Evolutionary conservation across 1,139 yeast genomes (phyloP).

Genomic region (Tardiomyces digboiensis): DNA sequence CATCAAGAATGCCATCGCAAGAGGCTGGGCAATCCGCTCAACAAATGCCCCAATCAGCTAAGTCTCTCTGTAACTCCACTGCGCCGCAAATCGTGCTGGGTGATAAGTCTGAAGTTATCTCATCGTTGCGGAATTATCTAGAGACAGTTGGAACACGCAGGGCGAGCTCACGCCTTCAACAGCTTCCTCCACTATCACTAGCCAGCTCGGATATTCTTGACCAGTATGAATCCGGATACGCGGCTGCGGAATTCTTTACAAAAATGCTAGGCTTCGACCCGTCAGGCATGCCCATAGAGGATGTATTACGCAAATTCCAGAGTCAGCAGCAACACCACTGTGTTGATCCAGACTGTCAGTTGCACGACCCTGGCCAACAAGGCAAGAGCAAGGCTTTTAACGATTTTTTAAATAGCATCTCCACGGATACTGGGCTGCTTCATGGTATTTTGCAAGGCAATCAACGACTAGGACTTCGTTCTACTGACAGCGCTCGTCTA

Average conservation of each 20-base stretch:
- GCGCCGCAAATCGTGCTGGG: no score
- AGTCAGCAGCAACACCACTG: conserved; percentile 1
- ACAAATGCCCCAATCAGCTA: no score
- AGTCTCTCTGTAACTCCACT: no score
- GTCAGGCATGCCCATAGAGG: conserved; percentile 8
- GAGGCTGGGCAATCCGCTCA: no score
- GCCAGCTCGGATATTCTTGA: conserved; percentile 1
- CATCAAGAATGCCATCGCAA: no score
- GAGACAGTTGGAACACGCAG: no score
- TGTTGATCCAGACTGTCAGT: background rate
- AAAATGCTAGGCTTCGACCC: conserved; percentile 10
- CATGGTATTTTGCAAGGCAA: background rate
- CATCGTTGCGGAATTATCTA: no score
- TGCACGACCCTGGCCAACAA: background rate
- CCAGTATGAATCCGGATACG: background rate
- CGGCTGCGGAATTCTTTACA: conserved; percentile 7
- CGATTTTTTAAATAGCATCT: conserved; percentile 3
- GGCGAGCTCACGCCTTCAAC: no score
- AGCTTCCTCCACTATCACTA: no score
- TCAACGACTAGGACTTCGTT: background rate
- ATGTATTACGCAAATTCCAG: conserved; percentile 5
- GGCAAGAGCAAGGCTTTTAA: conserved; percentile 3
- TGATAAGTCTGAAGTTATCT: no score
- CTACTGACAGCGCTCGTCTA: background rate
- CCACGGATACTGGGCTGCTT: background rate